Conservation (phyloP, 2,329 filamentous ascomycete genomes). For the Dactylellina drechsleri region DNA sequence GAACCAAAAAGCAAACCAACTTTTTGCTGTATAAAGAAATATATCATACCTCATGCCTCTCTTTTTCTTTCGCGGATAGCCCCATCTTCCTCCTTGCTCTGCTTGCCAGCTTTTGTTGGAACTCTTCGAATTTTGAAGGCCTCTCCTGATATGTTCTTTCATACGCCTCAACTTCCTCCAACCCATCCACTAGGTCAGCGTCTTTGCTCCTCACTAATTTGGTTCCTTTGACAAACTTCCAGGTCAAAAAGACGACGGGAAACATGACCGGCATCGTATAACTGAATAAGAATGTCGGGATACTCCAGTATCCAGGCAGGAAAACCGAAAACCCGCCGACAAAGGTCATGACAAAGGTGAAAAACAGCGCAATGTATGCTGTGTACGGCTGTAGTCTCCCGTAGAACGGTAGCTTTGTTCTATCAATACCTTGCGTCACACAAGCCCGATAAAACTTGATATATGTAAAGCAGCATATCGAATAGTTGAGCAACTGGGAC, state of each 20-base stretch:
- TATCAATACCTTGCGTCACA: constrained; percentile 74
- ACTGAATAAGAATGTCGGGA: constrained; percentile 78
- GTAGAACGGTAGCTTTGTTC: constrained; percentile 75
- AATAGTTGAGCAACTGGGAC: constrained; percentile 78
- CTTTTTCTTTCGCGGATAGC: constrained; percentile 5
- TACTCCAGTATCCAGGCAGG: constrained; percentile 73
- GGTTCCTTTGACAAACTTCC: constrained; percentile 76
- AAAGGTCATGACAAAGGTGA: constrained; percentile 76
- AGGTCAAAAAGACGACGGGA: constrained; percentile 74
- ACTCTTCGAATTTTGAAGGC: constrained; percentile 16
- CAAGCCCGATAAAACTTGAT: constrained; percentile 77
- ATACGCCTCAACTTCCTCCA: constrained; percentile 76
- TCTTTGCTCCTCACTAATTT: constrained; percentile 69
- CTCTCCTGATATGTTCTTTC: constrained; percentile 68
- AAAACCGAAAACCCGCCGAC: constrained; percentile 82
- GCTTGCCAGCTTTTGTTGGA: constrained; percentile 65
- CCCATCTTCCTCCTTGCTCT: constrained; percentile 58
- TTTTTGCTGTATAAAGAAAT: not conserved
- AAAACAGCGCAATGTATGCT: constrained; percentile 73
- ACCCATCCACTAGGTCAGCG: constrained; percentile 71
- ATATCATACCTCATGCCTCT: constrained; percentile 2
- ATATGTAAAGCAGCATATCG: constrained; percentile 75
- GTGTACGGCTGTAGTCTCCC: constrained; percentile 76
- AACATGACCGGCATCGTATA: constrained; percentile 77
- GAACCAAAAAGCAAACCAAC: not conserved